Conservation (phyloP, 495 filamentous ascomycete species). For the Monascus purpureus region DNA sequence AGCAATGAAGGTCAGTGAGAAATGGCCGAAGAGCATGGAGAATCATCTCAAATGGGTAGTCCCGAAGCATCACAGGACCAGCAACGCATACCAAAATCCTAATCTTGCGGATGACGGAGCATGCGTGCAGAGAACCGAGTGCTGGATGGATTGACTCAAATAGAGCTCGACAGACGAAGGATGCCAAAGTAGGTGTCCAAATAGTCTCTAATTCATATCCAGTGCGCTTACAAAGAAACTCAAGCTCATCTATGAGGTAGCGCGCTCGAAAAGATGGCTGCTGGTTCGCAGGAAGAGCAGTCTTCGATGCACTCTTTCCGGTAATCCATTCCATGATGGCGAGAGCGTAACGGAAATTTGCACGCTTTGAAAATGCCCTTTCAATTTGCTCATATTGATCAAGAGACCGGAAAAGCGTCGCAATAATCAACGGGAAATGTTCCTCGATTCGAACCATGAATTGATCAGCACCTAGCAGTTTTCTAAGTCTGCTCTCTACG, state of each 20-base stretch:
- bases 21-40: constrained; percentile 69
- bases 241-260: constrained; percentile 57
- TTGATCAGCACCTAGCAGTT: constrained; percentile 48
- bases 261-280: constrained; percentile 76
- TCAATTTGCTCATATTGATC: constrained; percentile 68
- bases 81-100: constrained; percentile 68
- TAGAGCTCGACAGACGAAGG: constrained; percentile 62
- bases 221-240: constrained; percentile 59
- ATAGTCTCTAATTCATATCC: constrained; percentile 47
- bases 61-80: constrained; percentile 50
- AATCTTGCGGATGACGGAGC: constrained; percentile 73
- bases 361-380: constrained; percentile 52
- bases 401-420: constrained; percentile 50
- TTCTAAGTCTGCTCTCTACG: constrained; percentile 57
- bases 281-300: constrained; percentile 53
- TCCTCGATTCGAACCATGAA: constrained; percentile 46
- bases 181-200: constrained; percentile 65
- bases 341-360: constrained; percentile 41
- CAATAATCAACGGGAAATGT: constrained; percentile 65
- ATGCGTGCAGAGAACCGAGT: constrained; percentile 73
- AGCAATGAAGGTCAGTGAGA: constrained; percentile 67
- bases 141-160: constrained; percentile 75
- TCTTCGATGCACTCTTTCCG: constrained; percentile 43
- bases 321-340: constrained; percentile 54
- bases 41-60: constrained; percentile 87